Percentiles rank a stretch among this genome's conserved stretches.
Evolutionary conservation across 2,329 filamentous ascomycete species (phyloP).

Genomic region (Sarocladium oryzae): DNA sequence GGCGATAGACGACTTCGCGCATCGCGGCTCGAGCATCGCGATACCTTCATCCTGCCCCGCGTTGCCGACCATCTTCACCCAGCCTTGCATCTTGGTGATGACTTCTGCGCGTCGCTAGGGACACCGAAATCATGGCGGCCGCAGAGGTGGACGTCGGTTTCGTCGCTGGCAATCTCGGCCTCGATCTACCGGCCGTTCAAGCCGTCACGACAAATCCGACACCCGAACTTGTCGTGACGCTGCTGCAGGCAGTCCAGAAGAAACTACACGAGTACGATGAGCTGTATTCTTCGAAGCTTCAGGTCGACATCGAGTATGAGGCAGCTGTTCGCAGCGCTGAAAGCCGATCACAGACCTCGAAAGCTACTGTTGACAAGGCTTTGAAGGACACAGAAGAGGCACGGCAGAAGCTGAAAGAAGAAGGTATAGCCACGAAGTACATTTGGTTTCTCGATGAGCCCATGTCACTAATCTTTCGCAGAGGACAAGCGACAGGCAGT

Average conservation of each 20-base stretch:
- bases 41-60: slow-evolving; percentile 1
- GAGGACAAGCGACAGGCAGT: slow-evolving; percentile 70
- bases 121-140: slow-evolving; percentile 31
- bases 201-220: slow-evolving; percentile 63
- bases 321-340: slow-evolving; percentile 80
- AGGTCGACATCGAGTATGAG: slow-evolving; percentile 87
- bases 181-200: slow-evolving; percentile 58
- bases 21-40: not conserved
- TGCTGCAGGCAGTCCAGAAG: slow-evolving; percentile 67
- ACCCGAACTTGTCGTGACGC: slow-evolving; percentile 65
- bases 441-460: not conserved
- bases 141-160: slow-evolving; percentile 61
- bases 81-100: not conserved
- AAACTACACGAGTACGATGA: slow-evolving; percentile 81
- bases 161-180: slow-evolving; percentile 63
- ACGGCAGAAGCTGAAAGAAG: slow-evolving; percentile 71
- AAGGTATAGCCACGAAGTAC: slow-evolving; percentile 51
- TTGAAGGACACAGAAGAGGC: slow-evolving; percentile 78
- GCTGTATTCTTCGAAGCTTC: slow-evolving; percentile 79
- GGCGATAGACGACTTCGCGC: not conserved
- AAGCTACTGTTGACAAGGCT: slow-evolving; percentile 73
- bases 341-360: slow-evolving; percentile 73
- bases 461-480: slow-evolving; percentile 26
- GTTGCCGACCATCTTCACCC: not conserved
- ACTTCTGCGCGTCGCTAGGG: not conserved